These are phyloP conservation scores for Xylaria curta DNA, from an alignment of 495 filamentous ascomycete species.

Conservation along the genomic window DNA sequence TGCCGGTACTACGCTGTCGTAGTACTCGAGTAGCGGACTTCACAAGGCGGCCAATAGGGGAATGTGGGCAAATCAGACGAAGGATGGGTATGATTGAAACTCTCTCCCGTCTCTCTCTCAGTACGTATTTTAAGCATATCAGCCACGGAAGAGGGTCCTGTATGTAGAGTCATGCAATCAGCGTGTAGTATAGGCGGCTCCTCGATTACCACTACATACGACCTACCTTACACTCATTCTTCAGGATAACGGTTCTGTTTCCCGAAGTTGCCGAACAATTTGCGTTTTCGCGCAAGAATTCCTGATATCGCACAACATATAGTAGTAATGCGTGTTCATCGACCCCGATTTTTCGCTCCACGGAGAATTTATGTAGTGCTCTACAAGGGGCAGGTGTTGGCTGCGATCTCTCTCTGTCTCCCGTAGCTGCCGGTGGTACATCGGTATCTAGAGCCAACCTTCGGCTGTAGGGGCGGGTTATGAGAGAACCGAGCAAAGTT, in stretches of 20 bases:
- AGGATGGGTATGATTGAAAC: slow-evolving; percentile 15
- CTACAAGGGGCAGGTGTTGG: slow-evolving; percentile 4
- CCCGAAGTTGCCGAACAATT: slow-evolving; percentile 10
- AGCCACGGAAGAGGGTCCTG: slow-evolving; percentile 7
- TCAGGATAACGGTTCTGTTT: background rate
- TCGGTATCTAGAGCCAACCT: background rate
- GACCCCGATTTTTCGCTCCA: background rate
- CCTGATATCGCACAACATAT: background rate
- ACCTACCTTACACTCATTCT: background rate
- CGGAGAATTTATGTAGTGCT: slow-evolving; percentile 9
- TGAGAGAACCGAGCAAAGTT: background rate
- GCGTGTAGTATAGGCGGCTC: slow-evolving; percentile 1
- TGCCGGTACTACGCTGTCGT: slow-evolving; percentile 25
- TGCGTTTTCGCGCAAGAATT: background rate
- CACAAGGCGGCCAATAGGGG: slow-evolving; percentile 27
- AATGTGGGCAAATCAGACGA: background rate
- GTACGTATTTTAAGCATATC: slow-evolving; percentile 13
- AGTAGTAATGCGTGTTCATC: slow-evolving; percentile 12
- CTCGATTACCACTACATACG: background rate
- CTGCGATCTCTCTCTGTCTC: background rate
- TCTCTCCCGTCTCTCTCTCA: background rate
- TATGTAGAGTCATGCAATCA: background rate
- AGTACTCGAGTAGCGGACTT: slow-evolving; percentile 22
- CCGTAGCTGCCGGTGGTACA: background rate
- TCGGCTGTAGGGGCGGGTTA: background rate